These are phyloP conservation scores for Cordyceps tenuipes DNA, from an alignment of 2,329 filamentous ascomycete species.

Conservation along the genomic window DNA sequence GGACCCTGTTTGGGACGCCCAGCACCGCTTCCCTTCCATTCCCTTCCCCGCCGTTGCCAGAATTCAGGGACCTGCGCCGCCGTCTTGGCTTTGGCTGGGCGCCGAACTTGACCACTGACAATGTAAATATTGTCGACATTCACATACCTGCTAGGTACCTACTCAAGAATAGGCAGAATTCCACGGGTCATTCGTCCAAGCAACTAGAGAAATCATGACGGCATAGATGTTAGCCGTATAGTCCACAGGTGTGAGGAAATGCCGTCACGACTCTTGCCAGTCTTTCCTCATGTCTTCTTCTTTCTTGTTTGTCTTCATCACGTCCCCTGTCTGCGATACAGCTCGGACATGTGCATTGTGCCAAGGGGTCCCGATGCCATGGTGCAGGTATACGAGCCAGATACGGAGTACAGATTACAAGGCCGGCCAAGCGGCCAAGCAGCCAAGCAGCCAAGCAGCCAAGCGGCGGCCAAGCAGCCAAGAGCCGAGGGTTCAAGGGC, in stretches of 20 bases:
- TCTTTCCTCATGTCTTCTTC: too few relatives aligned
- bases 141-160: too few relatives aligned
- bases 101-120: neutral
- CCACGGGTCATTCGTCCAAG: neutral
- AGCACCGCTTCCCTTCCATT: neutral
- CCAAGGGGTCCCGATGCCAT: too few relatives aligned
- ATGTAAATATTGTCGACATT: neutral
- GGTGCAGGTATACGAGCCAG: neutral
- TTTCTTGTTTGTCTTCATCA: neutral
- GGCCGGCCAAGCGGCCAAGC: neutral
- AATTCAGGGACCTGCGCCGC: neutral
- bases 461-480: neutral
- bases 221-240: neutral
- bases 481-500: neutral
- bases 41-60: neutral
- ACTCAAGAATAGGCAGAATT: neutral
- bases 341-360: neutral
- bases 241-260: neutral
- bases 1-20: neutral
- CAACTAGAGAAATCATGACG: neutral
- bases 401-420: too few relatives aligned
- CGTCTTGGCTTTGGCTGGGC: neutral
- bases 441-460: neutral
- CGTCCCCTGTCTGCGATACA: neutral
- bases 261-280: neutral